Evolutionary conservation across 2,329 filamentous ascomycete genomes (phyloP).

Genomic region (Botrytis pseudocinerea): DNA sequence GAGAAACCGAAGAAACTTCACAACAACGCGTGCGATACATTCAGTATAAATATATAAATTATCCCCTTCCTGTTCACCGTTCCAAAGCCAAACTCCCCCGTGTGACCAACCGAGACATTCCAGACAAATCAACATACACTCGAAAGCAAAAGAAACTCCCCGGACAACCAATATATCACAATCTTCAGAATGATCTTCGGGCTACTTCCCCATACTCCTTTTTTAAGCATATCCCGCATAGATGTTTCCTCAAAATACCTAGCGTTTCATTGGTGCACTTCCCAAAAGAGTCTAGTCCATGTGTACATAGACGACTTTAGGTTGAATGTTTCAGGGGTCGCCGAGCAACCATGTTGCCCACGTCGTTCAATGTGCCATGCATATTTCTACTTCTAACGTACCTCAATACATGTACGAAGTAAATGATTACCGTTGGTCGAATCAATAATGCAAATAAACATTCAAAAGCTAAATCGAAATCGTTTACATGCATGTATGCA

Average conservation of each 20-base stretch:
- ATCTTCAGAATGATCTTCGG: neutral
- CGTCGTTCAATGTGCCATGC: neutral
- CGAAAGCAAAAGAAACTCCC: neutral
- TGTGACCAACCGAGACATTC: constrained; percentile 4
- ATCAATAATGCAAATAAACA: neutral
- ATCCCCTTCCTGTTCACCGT: neutral
- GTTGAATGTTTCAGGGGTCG: constrained; percentile 10
- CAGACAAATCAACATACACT: constrained; percentile 3
- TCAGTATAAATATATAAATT: neutral
- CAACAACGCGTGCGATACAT: neutral
- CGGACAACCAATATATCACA: constrained; percentile 12
- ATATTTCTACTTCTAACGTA: neutral
- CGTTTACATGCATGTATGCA: neutral
- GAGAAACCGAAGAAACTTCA: neutral
- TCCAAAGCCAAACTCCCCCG: constrained; percentile 2
- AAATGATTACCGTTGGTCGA: neutral
- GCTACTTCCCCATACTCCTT: neutral
- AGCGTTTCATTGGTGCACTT: neutral
- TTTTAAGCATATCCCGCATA: neutral
- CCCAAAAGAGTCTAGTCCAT: neutral
- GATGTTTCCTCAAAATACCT: neutral
- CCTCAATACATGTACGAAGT: constrained; percentile 1
- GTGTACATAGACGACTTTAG: constrained; percentile 1
- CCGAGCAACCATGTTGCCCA: constrained; percentile 13
- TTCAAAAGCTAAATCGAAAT: neutral